phyloP scores from a whole-genome alignment of 2,329 filamentous ascomycete species.

The Fusarium sp. region DNA sequence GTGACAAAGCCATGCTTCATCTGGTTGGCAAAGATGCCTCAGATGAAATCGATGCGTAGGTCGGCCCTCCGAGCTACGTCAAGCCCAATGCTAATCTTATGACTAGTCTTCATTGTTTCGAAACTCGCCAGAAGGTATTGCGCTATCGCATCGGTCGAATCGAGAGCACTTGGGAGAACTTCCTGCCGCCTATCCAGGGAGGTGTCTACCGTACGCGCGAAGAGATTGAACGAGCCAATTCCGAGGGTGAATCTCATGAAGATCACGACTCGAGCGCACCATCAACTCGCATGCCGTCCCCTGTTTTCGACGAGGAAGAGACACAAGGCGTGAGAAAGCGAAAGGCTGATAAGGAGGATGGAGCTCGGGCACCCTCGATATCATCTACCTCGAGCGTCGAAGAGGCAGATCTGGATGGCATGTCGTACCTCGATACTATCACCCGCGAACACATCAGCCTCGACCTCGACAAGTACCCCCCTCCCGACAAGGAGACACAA shows the following conservation, averaged over 20 bases:
- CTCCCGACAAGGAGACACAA: conserved; percentile 80
- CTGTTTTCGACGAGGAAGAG: conserved; percentile 63
- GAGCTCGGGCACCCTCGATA: conserved; percentile 62
- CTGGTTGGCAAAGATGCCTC: conserved; percentile 96
- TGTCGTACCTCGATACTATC: conserved; percentile 77
- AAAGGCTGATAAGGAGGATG: conserved; percentile 24
- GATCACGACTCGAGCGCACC: conserved; percentile 59
- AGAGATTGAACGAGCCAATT: conserved; percentile 51
- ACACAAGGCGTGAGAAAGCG: conserved; percentile 51
- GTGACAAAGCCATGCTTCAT: conserved; percentile 89
- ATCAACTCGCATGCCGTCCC: conserved; percentile 66
- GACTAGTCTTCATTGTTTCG: conserved; percentile 81
- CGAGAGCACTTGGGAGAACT: conserved; percentile 87
- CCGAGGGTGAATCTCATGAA: conserved; percentile 30
- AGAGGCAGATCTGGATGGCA: conserved; percentile 61
- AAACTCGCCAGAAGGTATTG: conserved; percentile 81
- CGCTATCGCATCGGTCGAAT: conserved; percentile 87
- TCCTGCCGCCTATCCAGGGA: conserved; percentile 91
- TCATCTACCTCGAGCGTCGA: conserved; percentile 71
- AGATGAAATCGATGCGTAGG: conserved; percentile 91
- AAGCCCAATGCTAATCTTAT: conserved; percentile 19
- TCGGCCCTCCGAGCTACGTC: background rate
- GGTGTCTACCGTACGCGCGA: conserved; percentile 74
- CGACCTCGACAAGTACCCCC: conserved; percentile 84
- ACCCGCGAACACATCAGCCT: conserved; percentile 81